Base-by-base conservation (phyloP, 2,329 filamentous ascomycete species). In the Byssochlamys sp. region DNA sequence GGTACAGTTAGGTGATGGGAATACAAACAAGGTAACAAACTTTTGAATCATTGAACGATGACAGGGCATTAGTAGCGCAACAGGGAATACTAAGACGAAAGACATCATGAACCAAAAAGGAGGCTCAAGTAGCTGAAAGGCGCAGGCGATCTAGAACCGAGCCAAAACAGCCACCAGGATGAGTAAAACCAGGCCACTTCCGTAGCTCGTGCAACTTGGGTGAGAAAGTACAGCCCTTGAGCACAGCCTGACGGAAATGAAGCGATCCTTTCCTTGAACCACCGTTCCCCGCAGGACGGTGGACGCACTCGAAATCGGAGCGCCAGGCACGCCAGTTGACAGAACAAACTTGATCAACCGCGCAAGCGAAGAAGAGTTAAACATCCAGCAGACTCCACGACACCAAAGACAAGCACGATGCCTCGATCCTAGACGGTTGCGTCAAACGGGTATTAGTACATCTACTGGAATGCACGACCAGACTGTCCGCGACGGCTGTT, bases 401-500 rank as follows among this genome's bases (percentile, higher is more conserved):
- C 49, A 28, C 49, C 49, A 28, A 28, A 51, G 27, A 51, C 12
- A 52, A 53, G 52, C 12, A 27, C 52, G 52, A 53, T 35, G 52
- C 29, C 28, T 53, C 29, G 53, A 35, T 11, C 25, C 19, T 14
- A 14, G 53, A 35, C 33, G 24, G 53, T 31, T 55, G 53, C 9
- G 53, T 45, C 53, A 55, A 55, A 45, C 14, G 53, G 53, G 53
- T 45, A 45, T 54, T 39, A 35, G 28, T 63, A 64, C 57, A 65
- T 73, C 66, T 74, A 75, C 65, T 70, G 71, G 62, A 73, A 68
- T 58, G 69, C 70, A 64, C 74, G 69, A 59, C 71, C 67, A 58
- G 66, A 58, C 58, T 68, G 66, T 59, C 74, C 73, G 60, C 76
- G 75, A 60, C 76, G 74, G 65, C 72, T 75, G 67, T 69, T 75